phyloP scores from a whole-genome alignment of 805 yeast genomes.

The Monosporozyma aquatica region DNA sequence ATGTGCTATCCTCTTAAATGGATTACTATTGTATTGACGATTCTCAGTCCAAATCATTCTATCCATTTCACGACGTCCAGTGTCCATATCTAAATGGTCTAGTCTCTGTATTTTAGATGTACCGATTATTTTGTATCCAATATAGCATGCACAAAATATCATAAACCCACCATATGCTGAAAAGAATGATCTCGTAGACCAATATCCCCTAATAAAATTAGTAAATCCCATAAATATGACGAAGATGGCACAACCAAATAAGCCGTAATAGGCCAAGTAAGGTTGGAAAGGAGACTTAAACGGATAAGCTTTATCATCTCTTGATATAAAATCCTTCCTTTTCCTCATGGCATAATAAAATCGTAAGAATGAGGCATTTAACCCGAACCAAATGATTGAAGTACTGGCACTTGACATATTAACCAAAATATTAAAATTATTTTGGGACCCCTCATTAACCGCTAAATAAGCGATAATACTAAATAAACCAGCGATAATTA shows the following conservation, averaged over 20 bases:
- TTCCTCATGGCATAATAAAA: constrained; percentile 53
- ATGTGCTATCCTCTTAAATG: constrained; percentile 4
- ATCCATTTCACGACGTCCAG: constrained; percentile 79
- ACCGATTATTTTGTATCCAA: constrained; percentile 47
- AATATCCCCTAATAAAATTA: constrained; percentile 47
- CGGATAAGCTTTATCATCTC: constrained; percentile 59
- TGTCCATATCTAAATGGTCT: constrained; percentile 70
- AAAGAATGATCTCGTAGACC: constrained; percentile 55
- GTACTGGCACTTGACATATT: constrained; percentile 68
- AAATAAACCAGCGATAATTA: constrained; percentile 51
- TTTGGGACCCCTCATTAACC: constrained; percentile 46
- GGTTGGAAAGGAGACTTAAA: constrained; percentile 66
- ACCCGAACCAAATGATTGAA: constrained; percentile 69
- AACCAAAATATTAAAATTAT: constrained; percentile 57
- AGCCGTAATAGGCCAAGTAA: constrained; percentile 53
- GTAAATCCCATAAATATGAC: constrained; percentile 53
- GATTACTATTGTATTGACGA: constrained; percentile 23
- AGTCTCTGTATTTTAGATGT: constrained; percentile 59
- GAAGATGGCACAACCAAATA: constrained; percentile 43
- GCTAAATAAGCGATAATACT: constrained; percentile 55
- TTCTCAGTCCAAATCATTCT: constrained; percentile 76
- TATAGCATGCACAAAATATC: constrained; percentile 41
- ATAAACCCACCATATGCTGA: constrained; percentile 57
- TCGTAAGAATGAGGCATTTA: constrained; percentile 55
- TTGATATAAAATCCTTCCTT: constrained; percentile 54